Base-by-base conservation (phyloP, 345 rosid species). In the Gossypium thurberi region DNA sequence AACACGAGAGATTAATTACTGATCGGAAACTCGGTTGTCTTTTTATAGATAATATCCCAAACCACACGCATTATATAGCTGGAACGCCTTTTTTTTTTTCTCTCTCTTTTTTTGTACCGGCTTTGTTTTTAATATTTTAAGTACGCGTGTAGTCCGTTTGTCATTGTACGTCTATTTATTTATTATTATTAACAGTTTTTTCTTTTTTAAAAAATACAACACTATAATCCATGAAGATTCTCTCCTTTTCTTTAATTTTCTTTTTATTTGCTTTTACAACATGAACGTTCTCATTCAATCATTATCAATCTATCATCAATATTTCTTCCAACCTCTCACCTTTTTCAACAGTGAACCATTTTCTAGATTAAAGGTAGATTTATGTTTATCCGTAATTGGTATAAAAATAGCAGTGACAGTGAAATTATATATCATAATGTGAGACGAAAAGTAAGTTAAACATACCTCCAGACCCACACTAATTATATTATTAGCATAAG, bases 351-450 rank as follows among this genome's bases (percentile, higher is more conserved):
- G 6, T 33, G 40, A 33, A 6, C 5, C 7, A 4, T 5, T 0
- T 33, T 33, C 40, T 33, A 33, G 7, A 33, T 4, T 33, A 33
- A 33, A 28, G 37, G 33, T 28, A 0, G 33, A 4, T 3, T 3
- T 28, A 28, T 28, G 5, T 28, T 28, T 28, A 3, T 3, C 0
- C 0, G 33, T 4, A 28, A 3, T 3, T 3, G 0, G 0, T 3
- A 0, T 3, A 3, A 4, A 28, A 28, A 28, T 28, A 3, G 0
- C 5, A 0, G 5, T 28, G 4, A 4, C 0, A 0, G 1, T 28
- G 0, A 28, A 28, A 0, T 28, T 4, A 28, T 28, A 28, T 28
- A 28, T 0, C 3, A 28, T 28, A 28, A 28, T 0, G 37, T 4
- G 6, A 28, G 1, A 28, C 0, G 0, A 28, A 28, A 28, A 4